These are phyloP conservation scores for Lyophyllum semitale DNA, from an alignment of 768 basidiomycete genomes.

Conservation along the genomic window DNA sequence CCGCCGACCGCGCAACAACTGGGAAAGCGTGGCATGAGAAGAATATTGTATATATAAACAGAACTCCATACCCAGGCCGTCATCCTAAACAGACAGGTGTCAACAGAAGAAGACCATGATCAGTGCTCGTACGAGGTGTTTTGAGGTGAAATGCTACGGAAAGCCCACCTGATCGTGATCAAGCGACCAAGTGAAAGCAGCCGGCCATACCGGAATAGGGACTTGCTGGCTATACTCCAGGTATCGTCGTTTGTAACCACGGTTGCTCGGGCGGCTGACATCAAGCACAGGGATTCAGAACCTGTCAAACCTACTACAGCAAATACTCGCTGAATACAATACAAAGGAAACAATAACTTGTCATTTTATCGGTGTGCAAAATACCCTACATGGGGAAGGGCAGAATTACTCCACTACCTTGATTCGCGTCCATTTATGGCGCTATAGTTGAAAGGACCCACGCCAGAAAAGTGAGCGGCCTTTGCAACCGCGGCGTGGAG, in stretches of 20 bases:
- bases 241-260: slow-evolving; percentile 72
- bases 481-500: neutral
- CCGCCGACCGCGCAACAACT: neutral
- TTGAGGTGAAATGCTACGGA: neutral
- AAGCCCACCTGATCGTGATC: slow-evolving; percentile 50
- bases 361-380: too few species aligned
- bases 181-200: slow-evolving; percentile 62
- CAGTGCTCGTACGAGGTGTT: neutral
- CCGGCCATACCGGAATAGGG: slow-evolving; percentile 54
- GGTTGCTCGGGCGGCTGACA: slow-evolving; percentile 42
- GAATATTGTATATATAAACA: neutral
- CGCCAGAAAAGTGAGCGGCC: neutral
- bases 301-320: too few species aligned
- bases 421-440: too few species aligned
- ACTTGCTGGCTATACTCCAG: slow-evolving; percentile 51
- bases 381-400: too few species aligned
- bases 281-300: too few species aligned
- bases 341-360: too few species aligned
- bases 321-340: too few species aligned
- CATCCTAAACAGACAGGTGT: slow-evolving; percentile 35
- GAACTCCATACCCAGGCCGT: slow-evolving; percentile 23
- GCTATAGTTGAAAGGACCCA: neutral
- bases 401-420: too few species aligned
- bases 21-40: neutral
- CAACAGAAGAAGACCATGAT: neutral